phyloP scores from a whole-genome alignment of 768 basidiomycete genomes.

The Coprinopsis strossmayeri region DNA sequence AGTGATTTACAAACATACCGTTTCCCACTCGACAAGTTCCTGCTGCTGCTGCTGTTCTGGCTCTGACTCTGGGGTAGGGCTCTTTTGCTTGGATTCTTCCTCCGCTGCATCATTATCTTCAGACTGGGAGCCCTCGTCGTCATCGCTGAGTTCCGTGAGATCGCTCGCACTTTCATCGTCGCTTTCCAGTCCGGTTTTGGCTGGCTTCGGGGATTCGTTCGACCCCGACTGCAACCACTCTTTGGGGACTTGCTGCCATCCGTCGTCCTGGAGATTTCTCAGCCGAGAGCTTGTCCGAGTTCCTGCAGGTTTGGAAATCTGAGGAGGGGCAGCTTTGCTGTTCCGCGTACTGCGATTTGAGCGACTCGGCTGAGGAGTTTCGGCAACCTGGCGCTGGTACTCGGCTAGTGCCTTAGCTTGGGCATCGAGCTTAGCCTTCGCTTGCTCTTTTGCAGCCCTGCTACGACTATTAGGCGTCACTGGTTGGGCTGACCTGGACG shows the following conservation, averaged over 20 bases:
- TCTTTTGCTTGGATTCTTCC: constrained; percentile 10
- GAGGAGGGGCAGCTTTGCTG: constrained; percentile 5
- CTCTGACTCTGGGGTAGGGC: constrained; percentile 8
- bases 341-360: constrained; percentile 11
- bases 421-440: constrained; percentile 60
- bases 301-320: constrained; percentile 30
- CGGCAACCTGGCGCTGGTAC: constrained; percentile 43
- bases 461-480: constrained; percentile 35
- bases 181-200: constrained; percentile 51
- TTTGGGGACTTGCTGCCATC: constrained; percentile 76
- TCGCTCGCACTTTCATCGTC: constrained; percentile 64
- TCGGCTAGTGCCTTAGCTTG: constrained; percentile 66
- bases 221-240: constrained; percentile 50
- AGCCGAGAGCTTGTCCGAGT: constrained; percentile 64
- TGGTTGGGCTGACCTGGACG: constrained; percentile 1
- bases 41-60: constrained; percentile 16
- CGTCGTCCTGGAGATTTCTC: constrained; percentile 42
- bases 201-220: constrained; percentile 8
- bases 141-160: constrained; percentile 65
- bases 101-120: constrained; percentile 9
- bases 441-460: constrained; percentile 65
- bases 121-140: constrained; percentile 5
- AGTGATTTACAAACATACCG: constrained; percentile 40
- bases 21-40: constrained; percentile 87
- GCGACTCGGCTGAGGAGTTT: constrained; percentile 8